These are phyloP conservation scores for Trichoderma aggressivum DNA, from an alignment of 2,329 filamentous ascomycete genomes.

Conservation along the genomic window DNA sequence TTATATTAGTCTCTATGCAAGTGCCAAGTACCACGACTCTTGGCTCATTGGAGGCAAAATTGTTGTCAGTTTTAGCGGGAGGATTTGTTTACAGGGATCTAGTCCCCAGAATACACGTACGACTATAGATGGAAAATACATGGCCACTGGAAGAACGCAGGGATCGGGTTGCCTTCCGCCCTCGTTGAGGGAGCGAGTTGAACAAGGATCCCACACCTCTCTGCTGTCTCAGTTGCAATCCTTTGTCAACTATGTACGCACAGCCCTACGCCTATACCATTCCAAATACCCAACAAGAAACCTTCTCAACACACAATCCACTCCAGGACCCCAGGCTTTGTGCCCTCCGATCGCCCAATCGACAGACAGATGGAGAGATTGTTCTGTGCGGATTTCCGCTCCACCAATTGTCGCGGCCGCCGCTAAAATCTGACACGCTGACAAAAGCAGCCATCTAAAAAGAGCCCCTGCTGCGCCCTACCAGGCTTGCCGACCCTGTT, in stretches of 20 bases:
- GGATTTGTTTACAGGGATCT: background rate
- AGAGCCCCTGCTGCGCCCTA: background rate
- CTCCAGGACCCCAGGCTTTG: background rate
- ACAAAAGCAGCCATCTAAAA: background rate
- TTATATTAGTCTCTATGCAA: background rate
- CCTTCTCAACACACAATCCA: background rate
- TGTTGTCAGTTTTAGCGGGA: background rate
- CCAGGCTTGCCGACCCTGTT: background rate
- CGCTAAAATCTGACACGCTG: constrained; percentile 9
- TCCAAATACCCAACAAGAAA: background rate
- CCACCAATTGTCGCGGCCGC: background rate
- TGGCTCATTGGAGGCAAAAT: background rate
- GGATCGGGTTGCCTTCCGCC: background rate
- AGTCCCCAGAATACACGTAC: background rate
- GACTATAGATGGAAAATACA: background rate
- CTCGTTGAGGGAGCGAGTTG: background rate
- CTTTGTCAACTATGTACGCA: background rate
- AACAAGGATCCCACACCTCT: background rate
- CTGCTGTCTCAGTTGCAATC: background rate
- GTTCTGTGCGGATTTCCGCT: background rate
- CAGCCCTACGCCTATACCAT: background rate
- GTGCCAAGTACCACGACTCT: background rate
- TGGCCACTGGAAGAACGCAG: background rate
- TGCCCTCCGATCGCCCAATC: background rate
- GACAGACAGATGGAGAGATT: background rate